Evolutionary conservation across 1,139 yeast species (phyloP), one percentile per base, ranked within the genome.

Genomic region (Kodamaea plutei): DNA sequence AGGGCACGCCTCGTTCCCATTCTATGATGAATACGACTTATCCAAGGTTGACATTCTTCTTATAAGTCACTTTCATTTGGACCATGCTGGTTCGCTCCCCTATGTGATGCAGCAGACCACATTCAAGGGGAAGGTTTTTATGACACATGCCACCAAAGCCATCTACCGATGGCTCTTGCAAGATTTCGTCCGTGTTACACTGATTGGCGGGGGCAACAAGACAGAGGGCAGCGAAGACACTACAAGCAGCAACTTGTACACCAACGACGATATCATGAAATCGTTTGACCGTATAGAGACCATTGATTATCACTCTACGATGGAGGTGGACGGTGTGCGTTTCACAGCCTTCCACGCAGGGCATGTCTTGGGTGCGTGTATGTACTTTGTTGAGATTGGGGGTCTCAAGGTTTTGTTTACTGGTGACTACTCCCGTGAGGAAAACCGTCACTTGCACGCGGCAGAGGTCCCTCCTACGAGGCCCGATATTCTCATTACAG

Each of bases 291-390:
- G 77, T 41, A 91, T 91, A 31, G 98, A 93, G 56, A 87, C 97
- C 1, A 76, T 91, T 22, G 98, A 91, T 56, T 91, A 83, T 57
- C 98, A 91, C 58, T 87, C 96, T 5, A 91, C 98, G 0, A 75
- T 88, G 49, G 97, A 91, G 48, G 84, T 89, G 25, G 93, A 83
- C 35, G 98, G 98, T 30, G 81, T 93, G 36, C 70, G 94, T 50
- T 91, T 91, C 61, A 93, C 98, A 1, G 98, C 98, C 4, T 93
- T 83, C 56, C 98, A 91, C 60, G 99, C 98, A 4, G 99, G 99
- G 10, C 99, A 91, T 69, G 99, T 91, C 12, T 67, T 91, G 30
- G 99, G 99, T 31, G 97, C 98, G 9, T 96, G 98, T 21, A 91
- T 91, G 97, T 91, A 82, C 54, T 80, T 91, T 44, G 76, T 91